These are phyloP conservation scores for Paxillus ammoniavirescens DNA, from an alignment of 768 basidiomycete genomes.

Conservation along the genomic window DNA sequence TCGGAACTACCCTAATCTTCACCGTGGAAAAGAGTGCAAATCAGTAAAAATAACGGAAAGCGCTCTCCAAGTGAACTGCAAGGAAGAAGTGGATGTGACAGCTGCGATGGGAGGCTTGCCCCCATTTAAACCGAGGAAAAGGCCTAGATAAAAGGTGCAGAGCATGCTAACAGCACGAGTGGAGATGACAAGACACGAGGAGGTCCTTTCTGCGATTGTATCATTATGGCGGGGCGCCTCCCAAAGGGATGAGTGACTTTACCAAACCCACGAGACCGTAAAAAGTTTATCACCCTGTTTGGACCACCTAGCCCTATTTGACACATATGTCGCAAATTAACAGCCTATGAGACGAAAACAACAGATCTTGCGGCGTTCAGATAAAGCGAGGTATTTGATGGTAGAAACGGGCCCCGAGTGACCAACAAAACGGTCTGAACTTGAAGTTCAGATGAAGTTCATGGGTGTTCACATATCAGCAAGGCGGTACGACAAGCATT, in stretches of 20 bases:
- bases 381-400: constrained; percentile 19
- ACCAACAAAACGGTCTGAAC: constrained; percentile 18
- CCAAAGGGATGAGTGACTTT: constrained; percentile 18
- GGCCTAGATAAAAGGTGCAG: constrained; percentile 29
- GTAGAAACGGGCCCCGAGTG: constrained; percentile 15
- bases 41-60: constrained; percentile 6
- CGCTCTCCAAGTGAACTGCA: constrained; percentile 1
- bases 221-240: constrained; percentile 17
- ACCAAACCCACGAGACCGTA: constrained; percentile 22
- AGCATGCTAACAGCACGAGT: constrained; percentile 23
- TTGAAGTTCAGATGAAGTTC: constrained; percentile 8
- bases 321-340: constrained; percentile 30
- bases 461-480: constrained; percentile 22
- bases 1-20: constrained; percentile 15
- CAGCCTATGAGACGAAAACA: constrained; percentile 28
- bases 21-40: constrained; percentile 32
- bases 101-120: constrained; percentile 8
- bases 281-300: constrained; percentile 25
- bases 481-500: constrained; percentile 24
- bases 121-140: constrained; percentile 3
- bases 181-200: constrained; percentile 29
- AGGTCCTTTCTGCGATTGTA: constrained; percentile 14
- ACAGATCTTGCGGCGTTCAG: constrained; percentile 17
- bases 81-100: constrained; percentile 1
- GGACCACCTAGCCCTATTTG: constrained; percentile 27